Base-by-base conservation (phyloP, 495 filamentous ascomycete species). In the Tetracladium marchalianum region DNA sequence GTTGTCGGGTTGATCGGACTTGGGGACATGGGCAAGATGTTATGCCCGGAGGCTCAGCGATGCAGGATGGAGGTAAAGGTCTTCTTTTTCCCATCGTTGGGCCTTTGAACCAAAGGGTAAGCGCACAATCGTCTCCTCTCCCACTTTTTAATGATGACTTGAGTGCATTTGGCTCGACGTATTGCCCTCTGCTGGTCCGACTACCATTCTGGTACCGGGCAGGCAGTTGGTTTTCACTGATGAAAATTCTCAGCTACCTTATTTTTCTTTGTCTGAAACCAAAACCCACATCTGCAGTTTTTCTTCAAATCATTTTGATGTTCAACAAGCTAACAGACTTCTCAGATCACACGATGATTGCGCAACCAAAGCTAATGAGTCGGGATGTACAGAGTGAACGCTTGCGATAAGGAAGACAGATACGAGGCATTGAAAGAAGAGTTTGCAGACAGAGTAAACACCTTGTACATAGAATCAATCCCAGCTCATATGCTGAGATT, bases 111-210 rank as follows among this genome's bases (percentile, higher is more conserved):
- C 24, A 52, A 31, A 16, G 52, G 47, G 50, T 51, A 49, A 52
- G 51, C 43, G 43, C 24, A 11, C 44, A 40, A 41, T 39, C 35
- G 48, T 53, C 53, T 47, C 37, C 22, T 45, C 43, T 43, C 57
- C 69, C 59, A 40, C 13, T 22, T 35, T 32, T 58, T 62, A 60
- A 89, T 90, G 89, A 95, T 96, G 89, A 96, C 87, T 85, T 87
- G 89, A 96, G 89, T 85, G 89, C 89, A 96, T 96, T 96, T 96
- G 89, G 89, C 89, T 96, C 86, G 88, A 96, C 22, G 88, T 73
- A 93, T 86, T 77, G 74, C 61, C 57, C 65, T 72, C 62, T 58
- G 61, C 54, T 43, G 43, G 27, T 46, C 39, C 52, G 57, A 50
- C n/a, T 54, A 47, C 51, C 53, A 52, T 60, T 60, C 51, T 60